phyloP scores from a whole-genome alignment of 176 grass and related monocot genomes.

The Lolium perenne region DNA sequence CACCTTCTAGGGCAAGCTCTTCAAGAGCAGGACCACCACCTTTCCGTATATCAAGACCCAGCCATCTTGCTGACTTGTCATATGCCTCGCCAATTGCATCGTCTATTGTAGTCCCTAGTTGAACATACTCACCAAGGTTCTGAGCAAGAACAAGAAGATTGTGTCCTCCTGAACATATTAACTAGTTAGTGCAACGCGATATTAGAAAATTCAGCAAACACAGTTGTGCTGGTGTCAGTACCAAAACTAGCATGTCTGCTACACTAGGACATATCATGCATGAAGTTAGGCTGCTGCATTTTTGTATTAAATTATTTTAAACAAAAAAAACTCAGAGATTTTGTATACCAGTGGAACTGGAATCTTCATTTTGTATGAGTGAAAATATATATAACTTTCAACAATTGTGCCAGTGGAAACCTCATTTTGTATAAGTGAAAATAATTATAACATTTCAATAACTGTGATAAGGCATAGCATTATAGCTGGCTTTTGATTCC shows the following conservation, averaged over 20 bases:
- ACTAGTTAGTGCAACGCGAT: slow-evolving; percentile 18
- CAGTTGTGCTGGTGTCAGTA: background rate
- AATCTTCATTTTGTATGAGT: slow-evolving; percentile 22
- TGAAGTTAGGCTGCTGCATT: slow-evolving; percentile 8
- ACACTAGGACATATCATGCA: slow-evolving; percentile 10
- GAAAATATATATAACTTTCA: too few species aligned
- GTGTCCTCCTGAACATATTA: slow-evolving; percentile 74
- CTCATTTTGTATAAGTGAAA: slow-evolving; percentile 28
- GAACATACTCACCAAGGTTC: slow-evolving; percentile 85
- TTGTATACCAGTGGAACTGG: too few species aligned
- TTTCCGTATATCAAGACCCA: slow-evolving; percentile 94
- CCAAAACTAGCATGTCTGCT: slow-evolving; percentile 2
- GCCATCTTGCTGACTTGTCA: slow-evolving; percentile 95
- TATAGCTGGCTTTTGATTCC: slow-evolving; percentile 16
- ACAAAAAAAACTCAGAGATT: background rate
- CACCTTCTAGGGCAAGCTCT: slow-evolving; percentile 88
- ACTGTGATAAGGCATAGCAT: background rate
- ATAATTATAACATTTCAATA: slow-evolving; percentile 31
- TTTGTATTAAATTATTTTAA: slow-evolving; percentile 2
- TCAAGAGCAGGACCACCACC: slow-evolving; percentile 96
- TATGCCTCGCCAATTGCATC: slow-evolving; percentile 99
- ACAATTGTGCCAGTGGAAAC: too few species aligned
- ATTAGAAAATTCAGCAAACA: slow-evolving; percentile 22
- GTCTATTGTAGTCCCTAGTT: slow-evolving; percentile 96
- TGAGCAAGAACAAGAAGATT: slow-evolving; percentile 95